Evolutionary conservation across 129 eudicot genomes (phyloP).

Genomic region (Logfia minima): DNA sequence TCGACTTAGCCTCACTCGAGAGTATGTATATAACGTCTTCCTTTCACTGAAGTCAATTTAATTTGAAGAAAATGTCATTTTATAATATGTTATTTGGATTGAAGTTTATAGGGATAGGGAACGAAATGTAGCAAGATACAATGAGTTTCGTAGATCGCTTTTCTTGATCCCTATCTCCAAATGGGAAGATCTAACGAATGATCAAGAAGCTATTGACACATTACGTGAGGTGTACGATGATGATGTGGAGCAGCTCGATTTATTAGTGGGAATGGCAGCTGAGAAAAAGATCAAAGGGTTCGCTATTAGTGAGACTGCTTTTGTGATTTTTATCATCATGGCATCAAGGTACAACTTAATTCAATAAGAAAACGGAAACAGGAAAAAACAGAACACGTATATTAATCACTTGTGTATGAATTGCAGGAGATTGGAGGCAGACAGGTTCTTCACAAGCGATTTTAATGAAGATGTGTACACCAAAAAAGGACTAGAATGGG

Average conservation of each 20-base stretch:
- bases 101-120: constrained; percentile 68
- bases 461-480: constrained; percentile 59
- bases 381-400: no score
- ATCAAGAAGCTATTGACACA: constrained; percentile 39
- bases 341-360: constrained; percentile 46
- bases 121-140: constrained; percentile 62
- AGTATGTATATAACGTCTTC: constrained; percentile 25
- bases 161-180: constrained; percentile 56
- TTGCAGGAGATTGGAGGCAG: constrained; percentile 62
- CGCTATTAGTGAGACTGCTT: constrained; percentile 70
- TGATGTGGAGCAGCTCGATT: constrained; percentile 54
- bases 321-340: constrained; percentile 51
- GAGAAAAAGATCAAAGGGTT: constrained; percentile 70
- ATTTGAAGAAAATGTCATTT: no score
- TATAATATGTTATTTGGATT: background rate
- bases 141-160: constrained; percentile 53
- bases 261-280: constrained; percentile 59
- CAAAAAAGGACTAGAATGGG: constrained; percentile 59
- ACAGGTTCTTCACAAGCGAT: constrained; percentile 51
- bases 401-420: background rate
- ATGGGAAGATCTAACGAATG: constrained; percentile 71
- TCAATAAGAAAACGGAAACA: background rate
- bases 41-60: no score
- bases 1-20: constrained; percentile 61
- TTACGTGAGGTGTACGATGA: constrained; percentile 52